phyloP scores from a whole-genome alignment of 75 land plant species.

The Selaginella moellendorffii region DNA sequence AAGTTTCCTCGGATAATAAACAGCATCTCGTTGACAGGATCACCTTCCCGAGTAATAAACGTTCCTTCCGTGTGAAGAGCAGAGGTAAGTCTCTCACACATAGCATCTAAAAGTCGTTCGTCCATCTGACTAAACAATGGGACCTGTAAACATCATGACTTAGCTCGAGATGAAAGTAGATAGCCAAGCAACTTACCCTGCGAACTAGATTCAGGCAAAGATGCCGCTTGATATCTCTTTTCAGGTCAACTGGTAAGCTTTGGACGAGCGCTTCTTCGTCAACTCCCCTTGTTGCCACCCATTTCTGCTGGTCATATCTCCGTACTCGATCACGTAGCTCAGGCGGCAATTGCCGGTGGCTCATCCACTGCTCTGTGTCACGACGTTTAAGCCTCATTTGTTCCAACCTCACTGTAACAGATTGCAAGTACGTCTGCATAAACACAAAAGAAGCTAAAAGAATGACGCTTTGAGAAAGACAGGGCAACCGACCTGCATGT shows the following conservation, averaged over 20 bases:
- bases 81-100: constrained; percentile 70
- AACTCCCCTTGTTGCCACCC: constrained; percentile 92
- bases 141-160: constrained; percentile 29
- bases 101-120: constrained; percentile 61
- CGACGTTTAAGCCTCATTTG: constrained; percentile 81
- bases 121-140: constrained; percentile 76
- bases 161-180: background rate
- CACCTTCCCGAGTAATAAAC: constrained; percentile 55
- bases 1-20: constrained; percentile 68
- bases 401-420: constrained; percentile 61
- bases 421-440: constrained; percentile 76
- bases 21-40: constrained; percentile 83
- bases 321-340: constrained; percentile 54
- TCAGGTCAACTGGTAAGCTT: constrained; percentile 67
- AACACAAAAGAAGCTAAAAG: background rate
- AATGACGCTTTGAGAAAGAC: too few species aligned
- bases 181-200: constrained; percentile 39
- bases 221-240: constrained; percentile 88
- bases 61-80: constrained; percentile 49
- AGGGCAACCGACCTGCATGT: constrained; percentile 88
- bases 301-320: constrained; percentile 72
- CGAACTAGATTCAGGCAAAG: constrained; percentile 59
- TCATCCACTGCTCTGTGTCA: constrained; percentile 97
- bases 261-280: constrained; percentile 58
- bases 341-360: constrained; percentile 68